These are phyloP conservation scores for Bassia scoparia DNA, from an alignment of 148 eudicot species.

Conservation along the genomic window DNA sequence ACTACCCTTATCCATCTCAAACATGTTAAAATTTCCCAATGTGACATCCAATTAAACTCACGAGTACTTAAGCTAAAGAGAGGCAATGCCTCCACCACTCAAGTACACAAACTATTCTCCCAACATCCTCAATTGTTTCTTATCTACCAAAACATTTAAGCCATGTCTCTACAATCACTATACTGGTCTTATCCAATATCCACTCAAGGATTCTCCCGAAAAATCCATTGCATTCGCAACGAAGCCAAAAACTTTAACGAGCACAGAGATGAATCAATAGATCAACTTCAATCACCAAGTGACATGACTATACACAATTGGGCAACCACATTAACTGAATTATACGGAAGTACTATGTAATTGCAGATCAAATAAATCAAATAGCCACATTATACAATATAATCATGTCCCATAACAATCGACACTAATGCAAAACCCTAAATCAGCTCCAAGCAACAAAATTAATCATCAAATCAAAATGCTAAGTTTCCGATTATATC, in stretches of 20 bases:
- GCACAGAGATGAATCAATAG: not conserved
- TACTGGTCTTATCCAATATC: not conserved
- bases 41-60: not conserved
- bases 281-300: not conserved
- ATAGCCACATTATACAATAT: not conserved
- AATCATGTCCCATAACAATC: not conserved
- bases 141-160: not conserved
- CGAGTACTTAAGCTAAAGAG: not conserved
- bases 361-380: not conserved
- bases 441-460: not conserved
- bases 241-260: not conserved
- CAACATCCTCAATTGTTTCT: not conserved
- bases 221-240: not conserved
- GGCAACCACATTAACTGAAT: not conserved
- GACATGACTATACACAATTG: not conserved
- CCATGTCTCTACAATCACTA: not conserved
- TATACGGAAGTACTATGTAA: not conserved
- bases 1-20: not conserved
- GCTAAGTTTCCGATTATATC: not conserved
- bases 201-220: not conserved
- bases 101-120: not conserved
- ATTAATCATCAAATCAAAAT: not conserved
- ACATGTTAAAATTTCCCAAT: not conserved
- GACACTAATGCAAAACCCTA: not conserved
- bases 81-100: not conserved